These are phyloP conservation scores for Pythium monospermum DNA, from an alignment of 352 stramenopile genomes.

Conservation along the genomic window DNA sequence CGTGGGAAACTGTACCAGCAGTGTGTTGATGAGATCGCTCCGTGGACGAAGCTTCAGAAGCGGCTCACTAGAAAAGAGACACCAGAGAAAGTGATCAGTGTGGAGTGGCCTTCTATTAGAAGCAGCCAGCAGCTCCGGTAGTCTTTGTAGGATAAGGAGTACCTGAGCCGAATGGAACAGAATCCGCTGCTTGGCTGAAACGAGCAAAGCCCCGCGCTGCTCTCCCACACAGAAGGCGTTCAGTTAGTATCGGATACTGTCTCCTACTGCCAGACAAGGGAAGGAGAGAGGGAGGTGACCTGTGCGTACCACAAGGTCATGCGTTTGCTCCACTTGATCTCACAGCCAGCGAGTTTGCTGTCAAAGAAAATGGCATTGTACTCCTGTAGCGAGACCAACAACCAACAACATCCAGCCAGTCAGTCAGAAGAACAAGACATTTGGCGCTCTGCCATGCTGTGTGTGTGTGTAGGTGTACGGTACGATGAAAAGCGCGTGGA, in stretches of 20 bases:
- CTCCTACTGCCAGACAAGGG: background rate
- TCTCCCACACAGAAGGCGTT: background rate
- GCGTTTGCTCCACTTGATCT: conserved; percentile 87
- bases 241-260: no score
- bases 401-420: background rate
- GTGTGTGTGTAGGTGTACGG: background rate
- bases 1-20: conserved; percentile 72
- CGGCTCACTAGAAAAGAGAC: conserved; percentile 43
- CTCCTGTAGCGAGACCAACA: conserved; percentile 34
- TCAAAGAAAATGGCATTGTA: conserved; percentile 86
- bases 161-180: conserved; percentile 84
- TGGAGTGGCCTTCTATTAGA: no score
- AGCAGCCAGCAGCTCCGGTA: no score
- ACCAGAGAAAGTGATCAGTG: no score
- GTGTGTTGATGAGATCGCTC: conserved; percentile 82
- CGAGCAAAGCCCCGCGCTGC: conserved; percentile 71
- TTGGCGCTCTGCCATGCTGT: no score
- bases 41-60: conserved; percentile 76
- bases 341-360: conserved; percentile 60
- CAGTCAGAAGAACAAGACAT: no score
- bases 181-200: conserved; percentile 71
- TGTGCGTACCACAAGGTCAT: conserved; percentile 83
- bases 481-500: conserved; percentile 72
- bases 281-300: background rate
- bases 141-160: no score